These are phyloP conservation scores for Cercospora sesami DNA, from an alignment of 2,329 filamentous ascomycete species.

Conservation along the genomic window DNA sequence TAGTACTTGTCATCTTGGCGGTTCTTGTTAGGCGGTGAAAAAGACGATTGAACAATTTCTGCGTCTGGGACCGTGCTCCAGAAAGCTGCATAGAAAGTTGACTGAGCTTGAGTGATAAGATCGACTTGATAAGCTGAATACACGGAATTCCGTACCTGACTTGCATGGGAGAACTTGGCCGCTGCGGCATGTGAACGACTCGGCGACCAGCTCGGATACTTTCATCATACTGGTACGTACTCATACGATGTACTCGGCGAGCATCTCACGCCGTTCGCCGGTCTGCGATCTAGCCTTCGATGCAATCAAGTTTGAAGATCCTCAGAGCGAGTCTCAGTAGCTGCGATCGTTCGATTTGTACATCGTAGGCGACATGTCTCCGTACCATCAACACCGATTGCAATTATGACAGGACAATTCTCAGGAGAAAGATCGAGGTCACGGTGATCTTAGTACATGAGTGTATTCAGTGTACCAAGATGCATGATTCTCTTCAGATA, in stretches of 20 bases:
- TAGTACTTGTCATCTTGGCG: conserved; percentile 4
- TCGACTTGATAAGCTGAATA: neutral
- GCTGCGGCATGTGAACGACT: neutral
- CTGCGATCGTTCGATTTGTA: neutral
- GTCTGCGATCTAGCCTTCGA: neutral
- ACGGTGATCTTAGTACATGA: neutral
- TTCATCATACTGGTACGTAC: neutral
- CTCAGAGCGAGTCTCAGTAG: neutral
- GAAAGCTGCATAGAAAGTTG: neutral
- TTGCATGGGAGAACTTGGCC: neutral
- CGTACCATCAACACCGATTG: neutral
- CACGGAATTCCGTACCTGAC: neutral
- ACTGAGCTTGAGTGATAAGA: neutral
- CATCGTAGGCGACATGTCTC: neutral
- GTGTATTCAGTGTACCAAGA: neutral
- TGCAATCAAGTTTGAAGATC: neutral
- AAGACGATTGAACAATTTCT: neutral
- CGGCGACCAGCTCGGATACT: conserved; percentile 2
- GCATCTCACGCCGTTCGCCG: neutral
- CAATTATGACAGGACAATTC: neutral
- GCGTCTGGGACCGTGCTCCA: neutral
- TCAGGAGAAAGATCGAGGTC: neutral
- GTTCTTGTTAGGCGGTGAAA: neutral
- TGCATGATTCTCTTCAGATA: neutral
- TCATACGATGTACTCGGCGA: neutral